Conservation (phyloP, 2,329 filamentous ascomycete species). For the Diaporthe aspalathi region DNA sequence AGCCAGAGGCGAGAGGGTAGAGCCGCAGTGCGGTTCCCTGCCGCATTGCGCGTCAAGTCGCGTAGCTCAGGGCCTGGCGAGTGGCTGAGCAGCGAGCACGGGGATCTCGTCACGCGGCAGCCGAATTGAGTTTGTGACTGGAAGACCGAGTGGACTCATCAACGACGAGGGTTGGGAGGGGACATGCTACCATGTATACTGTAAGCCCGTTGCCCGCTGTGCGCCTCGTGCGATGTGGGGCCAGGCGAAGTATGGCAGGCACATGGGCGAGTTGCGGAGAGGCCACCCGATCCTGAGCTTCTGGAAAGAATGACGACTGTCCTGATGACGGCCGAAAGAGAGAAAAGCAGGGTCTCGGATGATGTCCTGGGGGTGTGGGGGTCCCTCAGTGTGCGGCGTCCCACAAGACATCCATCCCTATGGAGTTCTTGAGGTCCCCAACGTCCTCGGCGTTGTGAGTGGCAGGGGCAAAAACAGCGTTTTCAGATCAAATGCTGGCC, state of each 20-base stretch:
- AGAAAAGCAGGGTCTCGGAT: constrained; percentile 23
- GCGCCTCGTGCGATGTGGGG: not conserved
- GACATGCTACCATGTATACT: not conserved
- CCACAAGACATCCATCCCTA: no score
- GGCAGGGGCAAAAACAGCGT: not conserved
- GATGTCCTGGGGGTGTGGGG: constrained; percentile 8
- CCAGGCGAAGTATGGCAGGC: not conserved
- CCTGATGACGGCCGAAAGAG: not conserved
- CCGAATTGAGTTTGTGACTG: constrained; percentile 16
- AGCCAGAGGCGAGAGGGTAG: constrained; percentile 11
- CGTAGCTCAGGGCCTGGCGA: not conserved
- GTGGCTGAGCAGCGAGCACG: constrained; percentile 31
- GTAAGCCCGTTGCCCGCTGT: not conserved
- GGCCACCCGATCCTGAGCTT: constrained; percentile 27
- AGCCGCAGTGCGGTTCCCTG: constrained; percentile 14
- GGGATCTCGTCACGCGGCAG: constrained; percentile 17
- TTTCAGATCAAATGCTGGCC: not conserved
- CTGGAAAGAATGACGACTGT: constrained; percentile 26
- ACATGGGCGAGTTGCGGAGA: constrained; percentile 5
- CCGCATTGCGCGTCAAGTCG: constrained; percentile 6
- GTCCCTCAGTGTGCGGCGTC: not conserved
- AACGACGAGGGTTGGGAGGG: not conserved
- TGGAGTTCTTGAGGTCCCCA: not conserved
- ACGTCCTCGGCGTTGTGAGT: constrained; percentile 12
- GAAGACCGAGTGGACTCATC: not conserved